Percentiles rank a stretch among this genome's conserved stretches.
Evolutionary conservation across 441 rosid species (phyloP).

Genomic region (Omphalea diandra): DNA sequence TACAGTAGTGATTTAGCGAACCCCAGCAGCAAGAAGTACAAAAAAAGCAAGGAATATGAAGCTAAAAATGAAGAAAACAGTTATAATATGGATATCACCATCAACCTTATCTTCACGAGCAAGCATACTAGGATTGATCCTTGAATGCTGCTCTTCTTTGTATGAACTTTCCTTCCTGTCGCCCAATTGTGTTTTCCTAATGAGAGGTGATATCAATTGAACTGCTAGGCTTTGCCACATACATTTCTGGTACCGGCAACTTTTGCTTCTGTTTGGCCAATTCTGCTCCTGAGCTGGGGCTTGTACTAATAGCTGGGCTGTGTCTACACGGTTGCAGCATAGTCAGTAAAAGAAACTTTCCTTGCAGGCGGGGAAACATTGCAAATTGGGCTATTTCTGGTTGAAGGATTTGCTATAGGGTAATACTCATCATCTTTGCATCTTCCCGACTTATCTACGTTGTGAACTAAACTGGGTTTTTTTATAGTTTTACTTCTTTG

Average conservation of each 20-base stretch:
- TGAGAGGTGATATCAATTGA: constrained; percentile 2
- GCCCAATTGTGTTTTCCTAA: neutral
- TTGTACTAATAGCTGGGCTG: neutral
- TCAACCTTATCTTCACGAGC: constrained; percentile 9
- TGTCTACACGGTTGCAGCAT: constrained; percentile 15
- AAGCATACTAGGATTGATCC: constrained; percentile 1
- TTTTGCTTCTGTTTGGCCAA: neutral
- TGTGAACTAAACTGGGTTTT: constrained; percentile 19
- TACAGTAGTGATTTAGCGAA: neutral
- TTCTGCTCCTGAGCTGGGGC: constrained; percentile 1
- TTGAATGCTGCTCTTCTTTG: constrained; percentile 10
- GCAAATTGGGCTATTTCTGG: constrained; percentile 3
- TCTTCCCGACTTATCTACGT: constrained; percentile 27
- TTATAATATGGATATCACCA: neutral
- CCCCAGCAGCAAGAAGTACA: neutral
- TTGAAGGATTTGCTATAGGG: constrained; percentile 7
- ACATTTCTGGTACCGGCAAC: neutral
- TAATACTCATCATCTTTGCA: constrained; percentile 27
- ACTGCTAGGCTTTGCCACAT: neutral
- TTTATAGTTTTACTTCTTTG: constrained; percentile 18
- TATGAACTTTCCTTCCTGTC: neutral
- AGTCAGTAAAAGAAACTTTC: constrained; percentile 36
- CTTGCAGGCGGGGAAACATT: constrained; percentile 27
- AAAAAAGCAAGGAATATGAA: constrained; percentile 15
- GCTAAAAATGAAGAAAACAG: constrained; percentile 5